A percentile compares a stretch with the other conserved stretches of the same genome.
phyloP scores from a whole-genome alignment of 139 green algal genomes.

The Closterium sp. region DNA sequence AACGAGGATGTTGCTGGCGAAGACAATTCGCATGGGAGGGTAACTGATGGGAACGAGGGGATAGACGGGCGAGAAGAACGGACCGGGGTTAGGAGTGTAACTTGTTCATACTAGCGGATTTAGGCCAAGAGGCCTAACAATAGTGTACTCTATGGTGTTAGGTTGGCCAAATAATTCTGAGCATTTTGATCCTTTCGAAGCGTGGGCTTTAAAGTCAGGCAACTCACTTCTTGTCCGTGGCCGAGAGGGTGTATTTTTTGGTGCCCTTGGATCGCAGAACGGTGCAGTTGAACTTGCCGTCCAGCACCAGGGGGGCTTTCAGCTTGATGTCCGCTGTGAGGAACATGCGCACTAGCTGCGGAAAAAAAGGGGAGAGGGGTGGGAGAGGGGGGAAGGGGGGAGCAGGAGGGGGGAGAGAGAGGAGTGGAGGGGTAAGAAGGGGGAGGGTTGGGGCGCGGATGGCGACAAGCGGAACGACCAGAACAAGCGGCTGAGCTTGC shows the following conservation, averaged over 20 bases:
- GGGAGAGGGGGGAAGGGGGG: no score
- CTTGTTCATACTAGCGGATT: no score
- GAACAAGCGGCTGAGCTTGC: no score
- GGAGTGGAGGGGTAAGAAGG: no score
- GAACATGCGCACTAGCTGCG: background rate
- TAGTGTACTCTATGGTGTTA: no score
- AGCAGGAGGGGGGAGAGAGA: no score
- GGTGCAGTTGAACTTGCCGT: background rate
- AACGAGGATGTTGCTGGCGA: background rate
- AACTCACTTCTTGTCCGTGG: background rate
- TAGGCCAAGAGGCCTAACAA: no score
- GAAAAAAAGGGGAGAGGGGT: background rate
- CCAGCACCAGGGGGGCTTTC: background rate
- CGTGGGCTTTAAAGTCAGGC: no score
- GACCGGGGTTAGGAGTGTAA: background rate
- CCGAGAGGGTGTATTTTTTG: background rate
- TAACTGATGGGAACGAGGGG: background rate
- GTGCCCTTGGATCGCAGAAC: background rate
- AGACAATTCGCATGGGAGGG: background rate
- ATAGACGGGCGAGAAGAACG: background rate
- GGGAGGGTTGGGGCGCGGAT: no score
- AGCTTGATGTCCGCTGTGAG: background rate
- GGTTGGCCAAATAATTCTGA: no score
- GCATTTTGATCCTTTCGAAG: no score
- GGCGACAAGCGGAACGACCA: no score